phyloP scores from a whole-genome alignment of 306 rosid genomes.

The Castanospermum australe region DNA sequence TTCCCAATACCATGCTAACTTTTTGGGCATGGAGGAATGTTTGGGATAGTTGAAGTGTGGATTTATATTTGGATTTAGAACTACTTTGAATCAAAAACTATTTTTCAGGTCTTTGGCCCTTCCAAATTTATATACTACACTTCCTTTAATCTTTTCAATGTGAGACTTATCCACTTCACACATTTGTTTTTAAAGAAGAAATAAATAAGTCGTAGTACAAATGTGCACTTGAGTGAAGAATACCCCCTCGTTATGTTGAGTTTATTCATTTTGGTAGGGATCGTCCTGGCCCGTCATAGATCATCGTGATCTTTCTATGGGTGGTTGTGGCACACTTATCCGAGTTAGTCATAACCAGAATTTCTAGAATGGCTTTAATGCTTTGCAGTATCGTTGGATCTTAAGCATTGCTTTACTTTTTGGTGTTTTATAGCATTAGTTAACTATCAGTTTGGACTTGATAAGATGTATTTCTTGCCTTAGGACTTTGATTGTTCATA shows the following conservation, averaged over 20 bases:
- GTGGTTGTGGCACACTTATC: not conserved
- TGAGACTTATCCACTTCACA: too few relatives aligned
- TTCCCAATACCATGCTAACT: too few relatives aligned
- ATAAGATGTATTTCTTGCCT: not conserved
- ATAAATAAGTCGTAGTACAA: not conserved
- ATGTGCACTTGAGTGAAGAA: not conserved
- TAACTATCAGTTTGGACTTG: not conserved
- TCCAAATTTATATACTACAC: too few relatives aligned
- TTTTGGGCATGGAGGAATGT: too few relatives aligned
- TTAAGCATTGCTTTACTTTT: not conserved
- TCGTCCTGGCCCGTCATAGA: not conserved
- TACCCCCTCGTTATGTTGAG: not conserved
- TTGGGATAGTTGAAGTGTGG: too few relatives aligned
- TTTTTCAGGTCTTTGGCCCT: too few relatives aligned
- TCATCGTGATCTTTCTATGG: not conserved
- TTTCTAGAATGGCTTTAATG: not conserved
- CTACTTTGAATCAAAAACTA: too few relatives aligned
- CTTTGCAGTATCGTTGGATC: not conserved
- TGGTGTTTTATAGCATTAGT: not conserved
- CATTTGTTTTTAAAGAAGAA: too few relatives aligned
- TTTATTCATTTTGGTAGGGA: constrained; percentile 9
- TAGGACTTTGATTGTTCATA: not conserved
- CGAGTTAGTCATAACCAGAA: not conserved
- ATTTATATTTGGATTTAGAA: too few relatives aligned
- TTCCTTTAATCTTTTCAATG: too few relatives aligned